Percentiles rank a stretch among this genome's conserved stretches.
Evolutionary conservation across 192 early-diverging fungal genomes (phyloP).

Genomic region (Thamnidium elegans): DNA sequence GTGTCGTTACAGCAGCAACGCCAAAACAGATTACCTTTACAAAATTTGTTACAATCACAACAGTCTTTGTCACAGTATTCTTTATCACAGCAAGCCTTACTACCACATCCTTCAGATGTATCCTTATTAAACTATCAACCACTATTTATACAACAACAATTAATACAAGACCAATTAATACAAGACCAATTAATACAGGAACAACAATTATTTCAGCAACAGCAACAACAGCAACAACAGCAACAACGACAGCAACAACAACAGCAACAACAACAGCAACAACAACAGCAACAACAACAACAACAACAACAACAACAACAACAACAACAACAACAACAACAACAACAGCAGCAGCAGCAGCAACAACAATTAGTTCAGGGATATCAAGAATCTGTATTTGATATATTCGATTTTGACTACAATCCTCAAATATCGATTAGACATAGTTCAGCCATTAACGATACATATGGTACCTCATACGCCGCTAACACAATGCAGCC

Average conservation of each 20-base stretch:
- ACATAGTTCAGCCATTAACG: neutral
- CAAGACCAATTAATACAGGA: neutral
- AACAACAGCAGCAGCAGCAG: neutral
- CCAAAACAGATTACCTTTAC: neutral
- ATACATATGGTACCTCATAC: neutral
- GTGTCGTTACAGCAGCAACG: neutral
- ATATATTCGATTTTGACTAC: neutral
- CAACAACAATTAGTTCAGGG: neutral
- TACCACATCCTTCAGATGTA: no score
- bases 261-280: neutral
- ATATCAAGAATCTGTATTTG: neutral
- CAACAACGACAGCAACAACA: neutral
- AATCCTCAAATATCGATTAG: neutral
- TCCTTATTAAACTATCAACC: no score
- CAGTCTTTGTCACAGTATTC: neutral
- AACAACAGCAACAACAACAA: neutral
- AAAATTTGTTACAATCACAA: no score
- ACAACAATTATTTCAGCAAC: neutral
- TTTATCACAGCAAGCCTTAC: neutral
- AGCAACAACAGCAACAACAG: slow-evolving; percentile 7
- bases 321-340: slow-evolving; percentile 9
- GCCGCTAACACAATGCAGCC: neutral
- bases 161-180: neutral
- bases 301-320: slow-evolving; percentile 4
- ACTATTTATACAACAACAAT: neutral